Base-by-base conservation (phyloP, 148 eudicot genomes). In the Beta vulgaris region DNA sequence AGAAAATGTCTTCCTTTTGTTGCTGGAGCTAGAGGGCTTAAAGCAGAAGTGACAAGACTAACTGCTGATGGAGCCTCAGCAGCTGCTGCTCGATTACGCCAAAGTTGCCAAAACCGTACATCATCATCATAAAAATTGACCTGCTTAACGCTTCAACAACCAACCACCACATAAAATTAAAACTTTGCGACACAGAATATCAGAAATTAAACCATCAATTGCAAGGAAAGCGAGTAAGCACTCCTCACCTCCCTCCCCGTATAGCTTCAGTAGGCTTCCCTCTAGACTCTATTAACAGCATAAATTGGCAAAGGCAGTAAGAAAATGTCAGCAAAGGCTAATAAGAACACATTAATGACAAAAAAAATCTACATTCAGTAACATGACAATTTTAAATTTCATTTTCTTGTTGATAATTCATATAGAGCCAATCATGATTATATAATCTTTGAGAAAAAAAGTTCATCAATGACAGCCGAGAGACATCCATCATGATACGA, bases 251-350 rank as follows among this genome's bases (percentile, higher is more conserved):
- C 76, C 98, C 98, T 73, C 98, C 98, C 6, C 91, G 83, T 76
- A 94, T 87, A 49, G 98, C 98, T 85, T 94, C 98, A 14, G 98
- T 86, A 49, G 95, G 98, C 74, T 94, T 94, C 65, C 98, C 98
- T 85, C 80, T 91, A 55, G 87, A 76, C 71, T 91, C 98, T 91
- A 71, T 10, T 26, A 81, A 75, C 23, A 26, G 63, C n/a, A 43
- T 69, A 37, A 54, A 65, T 57, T 57, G 58, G n/a, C 59, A 73
- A 63, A 53, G 73, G 59, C 29, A 66, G 21, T 14, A 69, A 58
- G 8, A 31, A 43, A 44, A 39, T 53, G 31, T 67, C 73, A 76
- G 61, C 44, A 60, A 36, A 58, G 40, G 54, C 67, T 42, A 59
- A 42, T 60, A 3, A 59, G 34, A 60, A 29, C 14, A 14, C 57